Evolutionary conservation across 225 moss, liverwort and hornwort species (phyloP), one percentile per base, ranked within the genome.

Genomic region (Thuidium tamariscinum): DNA sequence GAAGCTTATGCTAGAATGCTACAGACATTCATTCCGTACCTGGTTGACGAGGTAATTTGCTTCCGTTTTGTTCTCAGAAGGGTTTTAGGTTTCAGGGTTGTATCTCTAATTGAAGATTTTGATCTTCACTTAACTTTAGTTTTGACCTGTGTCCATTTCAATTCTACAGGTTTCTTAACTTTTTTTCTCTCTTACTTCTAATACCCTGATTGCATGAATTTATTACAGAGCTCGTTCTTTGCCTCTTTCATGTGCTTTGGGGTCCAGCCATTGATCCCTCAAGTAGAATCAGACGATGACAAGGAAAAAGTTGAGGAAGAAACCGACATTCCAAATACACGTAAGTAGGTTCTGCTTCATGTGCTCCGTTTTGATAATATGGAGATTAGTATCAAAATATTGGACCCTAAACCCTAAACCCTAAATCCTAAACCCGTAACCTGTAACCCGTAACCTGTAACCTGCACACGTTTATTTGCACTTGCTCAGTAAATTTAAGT

Each of bases 171-270:
- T 32, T 23, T 55, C 52, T 48, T n/a, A 46, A 5, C 8, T 21
- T 66, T 54, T 74, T 74, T 54, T 21, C n/a, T 62, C 30, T 7
- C 55, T 82, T 79, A 54, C 36, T 79, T 79, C 79, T 82, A 29
- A 64, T 65, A 37, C 86, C 21, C 41, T 57, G 62, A 34, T 78
- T 88, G 77, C 51, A 57, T 17, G n/a, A 61, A 83, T 84, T 44
- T 55, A 60, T 89, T 88, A 82, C 95, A 98, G 98, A 95, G 96
- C 90, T 93, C 94, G 59, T 98, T 98, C 91, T 96, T 98, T 87
- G 93, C 96, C 34, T 96, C 95, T 83, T 98, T 98, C 80, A 96
- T 98, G 98, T 98, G 98, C 93, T 96, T 95, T 87, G 98, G 95
- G 68, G 94, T 96, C 68, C 87, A 91, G 88, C 95, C 96, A 77